Base-by-base conservation (phyloP, 2,329 filamentous ascomycete genomes). In the Magnaporthiopsis poae region DNA sequence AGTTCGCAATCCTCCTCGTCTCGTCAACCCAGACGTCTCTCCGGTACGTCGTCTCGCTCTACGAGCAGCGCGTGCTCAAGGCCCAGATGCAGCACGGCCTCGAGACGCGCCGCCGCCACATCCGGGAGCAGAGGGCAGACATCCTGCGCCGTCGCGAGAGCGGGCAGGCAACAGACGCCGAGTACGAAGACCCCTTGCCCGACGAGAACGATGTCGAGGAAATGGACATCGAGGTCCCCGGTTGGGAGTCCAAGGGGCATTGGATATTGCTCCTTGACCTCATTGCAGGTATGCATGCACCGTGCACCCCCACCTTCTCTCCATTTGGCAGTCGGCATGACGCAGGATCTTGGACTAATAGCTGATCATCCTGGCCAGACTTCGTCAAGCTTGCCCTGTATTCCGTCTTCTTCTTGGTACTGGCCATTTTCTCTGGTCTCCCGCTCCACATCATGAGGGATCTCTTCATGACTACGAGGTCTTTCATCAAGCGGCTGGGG, bases 391-490 rank as follows among this genome's bases (percentile, higher is more conserved):
- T 98, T 25, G 80, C 89, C 60, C 90, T 97, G 60, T 99, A 98
- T 74, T 81, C 93, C 46, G 86, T 89, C 9, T 99, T 99, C 82
- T 99, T 99, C 78, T 86, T 89, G 69, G 94, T 99, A 71, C 88
- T 98, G 25, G 87, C 97, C 72, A 89, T 88, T 33, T 98, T 98
- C 81, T 97, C 96, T 75, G 95, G 94, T 13, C 82, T 99, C 36
- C 95, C 95, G 0, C 96, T 99, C 69, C 95, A 99, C 74, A 98
- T 99, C 67, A 90, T 99, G 80, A 86, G 95, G 66, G 95, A 99
- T 75, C 86, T 98, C 29, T 96, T 97, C 77, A 87, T 99, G 79
- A 98, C 95, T 0, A 89, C 94, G 64, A 86, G 93, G 65, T 96
- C 94, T 2, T 97, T 99, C 76, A 84, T 91, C 69, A 96, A 95